These are phyloP conservation scores for Aegle marmelos DNA, from an alignment of 345 rosid species.

Conservation along the genomic window DNA sequence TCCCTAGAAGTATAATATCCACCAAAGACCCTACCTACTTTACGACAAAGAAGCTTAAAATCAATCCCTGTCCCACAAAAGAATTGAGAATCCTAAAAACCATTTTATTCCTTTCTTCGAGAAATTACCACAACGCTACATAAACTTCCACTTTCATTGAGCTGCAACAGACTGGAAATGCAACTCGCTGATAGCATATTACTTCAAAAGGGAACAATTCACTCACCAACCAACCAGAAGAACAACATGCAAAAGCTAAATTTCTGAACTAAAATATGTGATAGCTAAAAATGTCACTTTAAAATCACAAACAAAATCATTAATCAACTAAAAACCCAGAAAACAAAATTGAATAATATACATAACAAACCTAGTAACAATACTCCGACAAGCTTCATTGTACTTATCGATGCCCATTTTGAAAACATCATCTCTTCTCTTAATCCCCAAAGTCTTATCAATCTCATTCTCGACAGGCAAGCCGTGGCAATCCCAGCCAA, in stretches of 20 bases:
- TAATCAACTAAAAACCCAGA: background rate
- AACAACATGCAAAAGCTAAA: background rate
- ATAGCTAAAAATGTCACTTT: background rate
- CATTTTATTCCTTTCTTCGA: background rate
- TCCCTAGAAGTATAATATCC: background rate
- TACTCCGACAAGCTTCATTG: constrained; percentile 85
- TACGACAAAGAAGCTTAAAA: background rate
- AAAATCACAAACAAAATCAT: no score
- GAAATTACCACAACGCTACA: background rate
- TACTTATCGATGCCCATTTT: constrained; percentile 82
- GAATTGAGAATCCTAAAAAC: background rate
- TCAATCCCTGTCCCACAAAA: background rate
- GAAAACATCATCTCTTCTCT: constrained; percentile 62
- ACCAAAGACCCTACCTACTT: background rate
- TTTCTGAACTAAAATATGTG: background rate
- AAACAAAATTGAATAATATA: background rate
- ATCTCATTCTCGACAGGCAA: constrained; percentile 94
- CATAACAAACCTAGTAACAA: constrained; percentile 52
- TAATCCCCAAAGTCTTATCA: constrained; percentile 58
- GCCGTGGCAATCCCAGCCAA: constrained; percentile 99
- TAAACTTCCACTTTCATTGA: background rate
- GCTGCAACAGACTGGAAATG: background rate
- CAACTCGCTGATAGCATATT: background rate
- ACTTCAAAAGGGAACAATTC: background rate
- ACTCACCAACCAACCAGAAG: background rate